Conservation (phyloP, 2,329 filamentous ascomycete genomes). For the Tolypocladium inflatum region DNA sequence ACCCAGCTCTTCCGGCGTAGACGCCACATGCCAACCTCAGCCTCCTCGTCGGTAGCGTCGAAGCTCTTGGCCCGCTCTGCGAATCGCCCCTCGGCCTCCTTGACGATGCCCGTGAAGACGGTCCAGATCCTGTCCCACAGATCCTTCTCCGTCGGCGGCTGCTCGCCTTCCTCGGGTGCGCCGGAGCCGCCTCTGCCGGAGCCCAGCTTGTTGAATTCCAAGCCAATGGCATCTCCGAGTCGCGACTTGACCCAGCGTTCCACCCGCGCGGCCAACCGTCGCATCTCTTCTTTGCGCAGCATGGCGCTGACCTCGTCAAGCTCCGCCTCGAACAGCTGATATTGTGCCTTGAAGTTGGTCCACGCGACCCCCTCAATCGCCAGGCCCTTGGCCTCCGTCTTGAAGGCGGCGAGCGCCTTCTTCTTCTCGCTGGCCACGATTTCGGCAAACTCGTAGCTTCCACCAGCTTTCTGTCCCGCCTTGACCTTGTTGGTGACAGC, state of each 20-base stretch:
- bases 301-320: conserved; percentile 79
- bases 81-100: conserved; percentile 78
- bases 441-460: conserved; percentile 86
- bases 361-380: conserved; percentile 72
- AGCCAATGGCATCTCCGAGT: conserved; percentile 74
- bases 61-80: conserved; percentile 85
- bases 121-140: conserved; percentile 96
- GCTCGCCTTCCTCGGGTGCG: conserved; percentile 69
- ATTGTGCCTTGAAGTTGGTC: conserved; percentile 79
- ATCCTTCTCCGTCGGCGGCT: conserved; percentile 65
- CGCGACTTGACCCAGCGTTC: conserved; percentile 91
- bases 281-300: conserved; percentile 91
- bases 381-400: conserved; percentile 63
- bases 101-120: conserved; percentile 72
- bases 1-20: conserved; percentile 91
- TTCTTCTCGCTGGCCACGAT: conserved; percentile 81
- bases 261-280: conserved; percentile 77
- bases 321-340: conserved; percentile 76
- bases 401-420: conserved; percentile 65
- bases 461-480: conserved; percentile 82
- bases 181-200: conserved; percentile 76
- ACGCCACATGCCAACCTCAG: conserved; percentile 86
- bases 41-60: conserved; percentile 83
- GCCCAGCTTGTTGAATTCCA: conserved; percentile 94
- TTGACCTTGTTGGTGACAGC: conserved; percentile 84